A percentile compares a stretch with the other conserved stretches of the same genome.
These are phyloP conservation scores for Jackrogersella minutella DNA, from an alignment of 495 filamentous ascomycete genomes.

Conservation along the genomic window DNA sequence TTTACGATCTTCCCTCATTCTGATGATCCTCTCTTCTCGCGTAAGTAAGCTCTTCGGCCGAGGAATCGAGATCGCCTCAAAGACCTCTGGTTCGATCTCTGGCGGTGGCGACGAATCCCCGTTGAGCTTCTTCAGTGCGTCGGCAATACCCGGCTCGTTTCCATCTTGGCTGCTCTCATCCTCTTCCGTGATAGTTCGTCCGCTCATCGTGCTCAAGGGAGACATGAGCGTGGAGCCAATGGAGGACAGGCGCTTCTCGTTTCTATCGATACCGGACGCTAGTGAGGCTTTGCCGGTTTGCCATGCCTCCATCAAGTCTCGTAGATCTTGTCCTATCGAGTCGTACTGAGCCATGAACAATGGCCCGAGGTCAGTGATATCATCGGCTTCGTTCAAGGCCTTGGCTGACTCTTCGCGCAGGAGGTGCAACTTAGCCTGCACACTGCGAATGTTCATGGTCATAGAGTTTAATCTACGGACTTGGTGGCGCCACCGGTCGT, in stretches of 20 bases:
- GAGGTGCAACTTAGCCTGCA: conserved; percentile 95
- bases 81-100: conserved; percentile 77
- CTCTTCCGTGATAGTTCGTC: conserved; percentile 84
- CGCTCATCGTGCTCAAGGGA: conserved; percentile 80
- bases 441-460: conserved; percentile 86
- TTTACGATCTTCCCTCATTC: conserved; percentile 87
- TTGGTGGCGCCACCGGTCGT: conserved; percentile 83
- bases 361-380: conserved; percentile 74
- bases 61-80: conserved; percentile 86
- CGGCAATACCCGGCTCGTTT: conserved; percentile 48
- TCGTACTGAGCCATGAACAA: conserved; percentile 90
- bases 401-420: conserved; percentile 88
- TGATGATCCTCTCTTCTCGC: conserved; percentile 85
- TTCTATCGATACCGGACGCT: conserved; percentile 74
- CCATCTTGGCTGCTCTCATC: conserved; percentile 66
- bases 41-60: conserved; percentile 76
- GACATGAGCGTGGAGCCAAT: conserved; percentile 73
- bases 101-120: conserved; percentile 63
- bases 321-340: conserved; percentile 87
- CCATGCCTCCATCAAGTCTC: conserved; percentile 87
- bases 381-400: conserved; percentile 74
- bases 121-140: conserved; percentile 77
- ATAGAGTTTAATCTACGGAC: conserved; percentile 85
- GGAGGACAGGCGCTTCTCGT: conserved; percentile 74
- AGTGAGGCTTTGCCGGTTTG: conserved; percentile 82